Evolutionary conservation across 2,329 filamentous ascomycete species (phyloP), one percentile per base, ranked within the genome.

Genomic region (Paramyrothecium roridum): DNA sequence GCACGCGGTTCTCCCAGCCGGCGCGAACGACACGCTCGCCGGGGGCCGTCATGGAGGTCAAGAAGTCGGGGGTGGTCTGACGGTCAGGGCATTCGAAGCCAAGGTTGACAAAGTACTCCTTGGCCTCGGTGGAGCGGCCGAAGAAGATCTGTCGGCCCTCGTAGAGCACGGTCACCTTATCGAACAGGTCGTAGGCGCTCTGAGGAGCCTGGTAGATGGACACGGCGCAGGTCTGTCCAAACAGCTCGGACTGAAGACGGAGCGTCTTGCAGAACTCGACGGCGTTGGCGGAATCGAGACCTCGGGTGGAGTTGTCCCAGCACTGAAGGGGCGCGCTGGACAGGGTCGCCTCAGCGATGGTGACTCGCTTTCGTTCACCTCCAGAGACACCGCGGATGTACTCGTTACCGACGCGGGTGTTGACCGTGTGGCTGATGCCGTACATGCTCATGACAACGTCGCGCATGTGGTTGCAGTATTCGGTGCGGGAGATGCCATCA

Each of bases 291-390:
- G 64, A 66, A 49, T 69, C 67, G 2, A 69, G 53, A 2, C 67
- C 67, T 2, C 67, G 66, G 2, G 67, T 69, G 8, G 65, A 67
- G 48, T 69, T 70, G 11, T 69, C 67, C 66, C 67, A 69, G 50
- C 67, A 69, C 49, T 65, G 63, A 21, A 67, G 70, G 2, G 79
- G 80, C 0, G 80, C 77, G 22, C 74, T 74, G 4, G 80, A 80
- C n/a, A 83, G 71, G 0, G 78, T 73, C 0, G 87, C 89, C 68
- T 92, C 89, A 1, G 88, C 87, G 60, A 92, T 91, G 21, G 85
- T 87, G 4, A 91, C 88, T 63, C 89, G 86, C 69, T 92, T 92
- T 22, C 89, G 77, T 70, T 93, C 89, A 49, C 90, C 89, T 58
- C 89, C 90, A 45, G 85, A 89, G 0, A 93, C 86, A 67, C 89